Conservation (phyloP, 345 rosid species). For the Xanthoceras sorbifolium region DNA sequence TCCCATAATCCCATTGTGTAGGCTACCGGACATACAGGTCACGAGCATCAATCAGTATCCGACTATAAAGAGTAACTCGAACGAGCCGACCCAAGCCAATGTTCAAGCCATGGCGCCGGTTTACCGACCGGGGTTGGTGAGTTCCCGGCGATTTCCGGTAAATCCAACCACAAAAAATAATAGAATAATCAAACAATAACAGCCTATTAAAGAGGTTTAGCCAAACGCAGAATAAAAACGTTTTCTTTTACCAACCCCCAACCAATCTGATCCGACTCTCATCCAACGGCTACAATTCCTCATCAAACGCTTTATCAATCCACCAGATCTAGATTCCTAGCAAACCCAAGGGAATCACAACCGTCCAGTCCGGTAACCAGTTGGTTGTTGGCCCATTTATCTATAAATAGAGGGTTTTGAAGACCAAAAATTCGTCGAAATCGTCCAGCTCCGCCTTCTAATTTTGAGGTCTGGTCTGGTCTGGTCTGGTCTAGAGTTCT, state of each 20-base stretch:
- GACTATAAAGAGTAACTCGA: neutral
- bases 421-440: neutral
- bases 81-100: neutral
- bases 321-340: constrained; percentile 8
- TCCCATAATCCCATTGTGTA: neutral
- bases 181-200: neutral
- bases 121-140: constrained; percentile 42
- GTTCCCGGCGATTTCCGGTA: constrained; percentile 30
- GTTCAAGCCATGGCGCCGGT: constrained; percentile 26
- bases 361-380: constrained; percentile 22
- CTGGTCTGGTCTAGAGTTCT: constrained; percentile 21
- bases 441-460: constrained; percentile 11
- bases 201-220: neutral
- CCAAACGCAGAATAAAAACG: constrained; percentile 18
- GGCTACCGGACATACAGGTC: constrained; percentile 5
- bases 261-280: neutral
- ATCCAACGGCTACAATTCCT: constrained; percentile 24
- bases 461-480: constrained; percentile 20
- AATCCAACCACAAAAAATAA: neutral
- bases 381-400: neutral
- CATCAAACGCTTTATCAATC: neutral
- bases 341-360: constrained; percentile 17
- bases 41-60: no score
- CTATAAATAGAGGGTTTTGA: constrained; percentile 29
- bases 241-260: constrained; percentile 41